Percentiles rank a stretch among this genome's conserved stretches.
phyloP scores from a whole-genome alignment of 2,329 filamentous ascomycete species.

The Lomentospora prolificans region DNA sequence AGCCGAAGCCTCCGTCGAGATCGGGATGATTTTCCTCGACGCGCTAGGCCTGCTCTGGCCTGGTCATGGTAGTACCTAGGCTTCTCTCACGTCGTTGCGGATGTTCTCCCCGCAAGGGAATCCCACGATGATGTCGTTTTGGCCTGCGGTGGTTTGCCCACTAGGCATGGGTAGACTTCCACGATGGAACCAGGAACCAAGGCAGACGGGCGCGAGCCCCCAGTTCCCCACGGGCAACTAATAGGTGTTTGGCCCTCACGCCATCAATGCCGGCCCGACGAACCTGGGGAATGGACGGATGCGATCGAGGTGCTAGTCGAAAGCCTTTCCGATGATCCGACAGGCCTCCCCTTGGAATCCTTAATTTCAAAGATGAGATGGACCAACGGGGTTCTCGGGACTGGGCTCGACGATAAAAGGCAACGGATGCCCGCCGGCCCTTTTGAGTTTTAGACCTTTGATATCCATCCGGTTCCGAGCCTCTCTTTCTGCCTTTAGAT shows the following conservation, averaged over 20 bases:
- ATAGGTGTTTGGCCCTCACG: no score
- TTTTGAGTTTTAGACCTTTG: not conserved
- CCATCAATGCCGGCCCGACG: not conserved
- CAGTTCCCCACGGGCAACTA: no score
- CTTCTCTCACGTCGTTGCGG: not conserved
- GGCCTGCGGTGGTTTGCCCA: not conserved
- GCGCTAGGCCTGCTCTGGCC: not conserved
- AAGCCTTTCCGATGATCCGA: not conserved
- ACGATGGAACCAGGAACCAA: not conserved
- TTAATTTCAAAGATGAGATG: not conserved
- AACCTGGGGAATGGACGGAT: not conserved
- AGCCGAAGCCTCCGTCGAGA: not conserved
- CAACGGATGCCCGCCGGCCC: not conserved
- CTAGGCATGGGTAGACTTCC: not conserved
- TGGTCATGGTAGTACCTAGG: not conserved
- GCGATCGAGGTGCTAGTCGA: not conserved
- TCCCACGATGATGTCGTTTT: not conserved
- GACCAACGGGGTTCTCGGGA: no score
- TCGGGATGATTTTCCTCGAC: not conserved
- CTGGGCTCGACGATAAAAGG: slow-evolving; percentile 1
- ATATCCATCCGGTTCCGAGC: not conserved
- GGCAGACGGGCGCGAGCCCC: not conserved
- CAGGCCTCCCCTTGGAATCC: not conserved
- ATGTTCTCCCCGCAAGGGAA: not conserved
- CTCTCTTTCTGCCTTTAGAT: not conserved